Evolutionary conservation across 106 monocot genomes (phyloP), one percentile per base, ranked within the genome.

Genomic region (Apostasia ramifera): DNA sequence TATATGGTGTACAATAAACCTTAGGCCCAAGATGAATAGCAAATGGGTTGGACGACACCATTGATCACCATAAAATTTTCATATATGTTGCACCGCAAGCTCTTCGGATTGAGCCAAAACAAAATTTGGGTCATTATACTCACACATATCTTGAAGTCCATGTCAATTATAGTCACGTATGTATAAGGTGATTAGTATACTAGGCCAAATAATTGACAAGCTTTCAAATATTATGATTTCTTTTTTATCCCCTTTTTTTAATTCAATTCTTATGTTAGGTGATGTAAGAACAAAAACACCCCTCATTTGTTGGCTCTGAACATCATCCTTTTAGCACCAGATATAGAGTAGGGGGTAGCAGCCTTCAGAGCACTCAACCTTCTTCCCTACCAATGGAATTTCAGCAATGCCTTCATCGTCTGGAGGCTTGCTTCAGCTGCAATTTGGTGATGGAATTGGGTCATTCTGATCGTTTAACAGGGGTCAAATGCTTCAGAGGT

Each of bases 401-500:
- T 45, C 79, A 82, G 53, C 97, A 85, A 50, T 89, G 89, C 68
- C 83, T 85, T 80, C 26, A 26, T 97, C 97, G 26, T 89, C 84
- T 41, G 85, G 87, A 54, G 87, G 89, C 74, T 80, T 97, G 77
- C 80, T 84, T 44, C 97, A 92, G 67, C 74, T 83, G 70, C 95
- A 88, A 66, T 76, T 77, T 79, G 82, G 89, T 13, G 80, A 75
- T 73, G 84, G 79, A 13, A 66, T 61, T 44, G 82, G 82, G 40
- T 80, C 80, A n/a, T 81, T 87, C 72, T 78, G 80, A 84, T 60
- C 76, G 50, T 82, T 92, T 9, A 68, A 71, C 54, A 61, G 92
- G 52, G 82, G 92, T 62, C 89, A 92, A 55, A 86, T 80, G 26
- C 86, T 97, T 51, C 84, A 84, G 71, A 97, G 97, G 73, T 74